phyloP scores from a whole-genome alignment of 805 yeast species.

The Candida multigemmis region DNA sequence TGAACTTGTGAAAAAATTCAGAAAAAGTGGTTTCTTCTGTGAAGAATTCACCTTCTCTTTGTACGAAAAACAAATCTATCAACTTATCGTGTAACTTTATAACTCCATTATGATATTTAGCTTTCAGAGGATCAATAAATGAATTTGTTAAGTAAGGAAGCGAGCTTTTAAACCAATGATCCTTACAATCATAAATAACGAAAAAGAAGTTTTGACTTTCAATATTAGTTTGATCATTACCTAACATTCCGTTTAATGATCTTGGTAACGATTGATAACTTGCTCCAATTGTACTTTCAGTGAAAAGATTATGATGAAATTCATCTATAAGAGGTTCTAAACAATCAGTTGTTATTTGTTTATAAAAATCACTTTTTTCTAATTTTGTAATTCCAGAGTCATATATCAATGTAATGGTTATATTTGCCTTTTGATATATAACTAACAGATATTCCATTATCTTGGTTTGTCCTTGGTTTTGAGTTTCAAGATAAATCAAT shows the following conservation, averaged over 20 bases:
- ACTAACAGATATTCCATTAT: slow-evolving; percentile 15
- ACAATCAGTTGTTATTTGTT: slow-evolving; percentile 6
- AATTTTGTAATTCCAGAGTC: slow-evolving; percentile 18
- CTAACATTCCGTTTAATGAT: slow-evolving; percentile 10
- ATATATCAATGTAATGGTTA: slow-evolving; percentile 15
- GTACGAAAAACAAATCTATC: slow-evolving; percentile 17
- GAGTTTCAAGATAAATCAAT: slow-evolving; percentile 15
- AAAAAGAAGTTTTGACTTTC: slow-evolving; percentile 25
- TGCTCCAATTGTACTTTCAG: slow-evolving; percentile 13
- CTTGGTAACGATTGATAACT: slow-evolving; percentile 19
- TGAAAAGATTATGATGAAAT: slow-evolving; percentile 5
- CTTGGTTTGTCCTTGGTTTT: too few relatives aligned
- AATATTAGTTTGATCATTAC: not conserved
- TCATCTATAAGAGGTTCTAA: slow-evolving; percentile 15
- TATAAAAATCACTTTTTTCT: slow-evolving; percentile 14
- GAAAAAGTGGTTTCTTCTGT: slow-evolving; percentile 8
- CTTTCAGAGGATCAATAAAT: slow-evolving; percentile 5
- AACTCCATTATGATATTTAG: too few relatives aligned
- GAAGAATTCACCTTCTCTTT: slow-evolving; percentile 14
- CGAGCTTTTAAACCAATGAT: slow-evolving; percentile 20
- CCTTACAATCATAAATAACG: slow-evolving; percentile 18
- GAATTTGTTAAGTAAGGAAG: slow-evolving; percentile 23
- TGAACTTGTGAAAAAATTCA: slow-evolving; percentile 34
- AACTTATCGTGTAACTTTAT: slow-evolving; percentile 34
- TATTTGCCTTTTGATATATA: slow-evolving; percentile 13